Conservation (phyloP, 192 early-diverging fungal genomes). For the Gamsiella multidivaricata region DNA sequence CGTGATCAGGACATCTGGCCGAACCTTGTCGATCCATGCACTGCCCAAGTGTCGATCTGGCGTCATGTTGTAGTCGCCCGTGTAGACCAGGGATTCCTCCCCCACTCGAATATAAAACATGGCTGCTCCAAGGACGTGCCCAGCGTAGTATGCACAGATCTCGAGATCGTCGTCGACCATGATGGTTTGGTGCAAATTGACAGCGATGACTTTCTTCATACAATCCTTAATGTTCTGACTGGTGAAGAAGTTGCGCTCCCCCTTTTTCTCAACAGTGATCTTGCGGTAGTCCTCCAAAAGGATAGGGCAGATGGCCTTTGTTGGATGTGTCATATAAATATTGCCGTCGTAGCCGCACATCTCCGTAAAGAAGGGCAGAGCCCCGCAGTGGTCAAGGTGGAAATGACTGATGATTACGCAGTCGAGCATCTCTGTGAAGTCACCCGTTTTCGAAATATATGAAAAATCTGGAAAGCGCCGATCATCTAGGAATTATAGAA, state of each 20-base stretch:
- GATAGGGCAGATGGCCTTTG: slow-evolving; percentile 94
- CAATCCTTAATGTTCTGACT: slow-evolving; percentile 89
- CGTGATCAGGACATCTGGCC: slow-evolving; percentile 94
- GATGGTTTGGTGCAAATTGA: slow-evolving; percentile 88
- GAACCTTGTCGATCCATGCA: slow-evolving; percentile 95
- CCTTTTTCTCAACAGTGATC: slow-evolving; percentile 89
- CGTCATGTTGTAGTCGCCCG: slow-evolving; percentile 93
- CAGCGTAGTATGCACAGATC: slow-evolving; percentile 93
- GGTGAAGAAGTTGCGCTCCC: slow-evolving; percentile 92
- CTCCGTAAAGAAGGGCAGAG: slow-evolving; percentile 95
- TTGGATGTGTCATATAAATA: slow-evolving; percentile 98
- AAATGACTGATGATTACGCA: slow-evolving; percentile 96
- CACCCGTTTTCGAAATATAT: slow-evolving; percentile 85
- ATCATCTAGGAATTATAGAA: slow-evolving; percentile 58
- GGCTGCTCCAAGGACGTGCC: slow-evolving; percentile 96
- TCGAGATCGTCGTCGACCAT: slow-evolving; percentile 86
- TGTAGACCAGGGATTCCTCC: slow-evolving; percentile 83
- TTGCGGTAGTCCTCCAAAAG: slow-evolving; percentile 95
- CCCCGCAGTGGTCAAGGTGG: slow-evolving; percentile 98
- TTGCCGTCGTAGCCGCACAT: slow-evolving; percentile 94
- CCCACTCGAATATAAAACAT: slow-evolving; percentile 92
- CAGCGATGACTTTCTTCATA: slow-evolving; percentile 93
- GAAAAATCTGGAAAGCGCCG: slow-evolving; percentile 95
- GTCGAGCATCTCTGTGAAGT: slow-evolving; percentile 88
- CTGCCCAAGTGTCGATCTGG: slow-evolving; percentile 92